phyloP scores from a whole-genome alignment of 331 rosid species.

The Arachis monticola region DNA sequence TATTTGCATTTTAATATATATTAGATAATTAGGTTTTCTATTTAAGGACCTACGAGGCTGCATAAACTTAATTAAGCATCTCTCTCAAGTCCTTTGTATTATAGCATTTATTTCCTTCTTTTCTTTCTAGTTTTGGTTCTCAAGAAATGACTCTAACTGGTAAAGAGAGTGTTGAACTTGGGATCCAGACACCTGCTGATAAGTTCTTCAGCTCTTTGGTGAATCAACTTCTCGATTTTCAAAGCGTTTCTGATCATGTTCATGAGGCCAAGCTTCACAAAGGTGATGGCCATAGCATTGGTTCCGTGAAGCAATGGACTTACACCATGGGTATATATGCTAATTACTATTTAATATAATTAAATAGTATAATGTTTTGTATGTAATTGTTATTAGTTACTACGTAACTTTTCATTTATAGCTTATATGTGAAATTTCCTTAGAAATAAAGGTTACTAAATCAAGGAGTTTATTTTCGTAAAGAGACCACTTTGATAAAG shows the following conservation, averaged over 20 bases:
- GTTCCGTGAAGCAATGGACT: slow-evolving; percentile 7
- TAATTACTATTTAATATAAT: background rate
- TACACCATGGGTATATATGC: background rate
- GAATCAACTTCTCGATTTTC: background rate
- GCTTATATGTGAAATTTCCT: too few species aligned
- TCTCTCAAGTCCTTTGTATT: background rate
- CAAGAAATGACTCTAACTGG: background rate
- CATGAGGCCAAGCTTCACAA: slow-evolving; percentile 9
- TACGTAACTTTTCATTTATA: too few species aligned
- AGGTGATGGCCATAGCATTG: slow-evolving; percentile 9
- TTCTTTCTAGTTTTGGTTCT: background rate
- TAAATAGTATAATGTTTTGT: too few species aligned
- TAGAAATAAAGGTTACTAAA: too few species aligned
- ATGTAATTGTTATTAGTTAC: too few species aligned
- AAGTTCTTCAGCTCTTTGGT: background rate
- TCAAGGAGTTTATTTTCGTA: too few species aligned
- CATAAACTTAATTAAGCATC: background rate
- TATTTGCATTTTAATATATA: background rate
- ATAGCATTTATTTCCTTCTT: background rate
- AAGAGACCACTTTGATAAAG: too few species aligned
- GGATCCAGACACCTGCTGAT: background rate
- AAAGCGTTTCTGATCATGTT: background rate
- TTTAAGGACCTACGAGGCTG: background rate
- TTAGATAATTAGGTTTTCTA: background rate
- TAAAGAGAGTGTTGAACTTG: background rate